Base-by-base conservation (phyloP, 2,329 filamentous ascomycete species). In the Corinectria fuckeliana region DNA sequence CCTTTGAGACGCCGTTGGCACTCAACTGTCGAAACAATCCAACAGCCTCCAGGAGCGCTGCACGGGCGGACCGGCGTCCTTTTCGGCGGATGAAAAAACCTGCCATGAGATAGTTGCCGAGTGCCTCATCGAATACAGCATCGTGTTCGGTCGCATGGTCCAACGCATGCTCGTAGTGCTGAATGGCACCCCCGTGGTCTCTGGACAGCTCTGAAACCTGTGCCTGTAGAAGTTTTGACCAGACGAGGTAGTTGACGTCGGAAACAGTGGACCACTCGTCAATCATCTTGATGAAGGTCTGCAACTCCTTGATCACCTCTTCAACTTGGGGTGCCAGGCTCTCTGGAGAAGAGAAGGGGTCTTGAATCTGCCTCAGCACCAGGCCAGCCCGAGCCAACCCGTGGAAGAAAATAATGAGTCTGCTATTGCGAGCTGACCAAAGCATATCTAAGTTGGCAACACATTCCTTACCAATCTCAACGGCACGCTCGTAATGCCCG, bases 41-140 rank as follows among this genome's bases (percentile, higher is more conserved):
- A 16, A 91, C 81, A 3, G 88, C 85, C 62, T 93, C 90, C 28
- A 85, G 82, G 14, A 93, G 77, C 1, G 89, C 84, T n/a, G 87
- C 83, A 52, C 88, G 84, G 23, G 91, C 91, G 32, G 89, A 88
- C 61, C 91, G 80, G 36, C 86, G 82, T 3, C 89, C 88, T 11
- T 84, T 83, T 61, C 84, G 81, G 13, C 90, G 81, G 52, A 91
- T 80, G 61, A 92, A 86, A 70, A 87, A 88, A 9, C 89, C 89
- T 2, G 87, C 90, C 78, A 93, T 89, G 26, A 93, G 79, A 70
- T 91, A 91, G 69, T 90, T 89, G 14, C 87, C 85, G 2, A 92
- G 79, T 0, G 88, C 91, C 72, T 93, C 89, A 60, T 93, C 91
- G 49, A 92, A 84, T 2, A 83, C 70, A 62, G 91, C 89, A 41